Evolutionary conservation across 352 stramenopile genomes (phyloP), one percentile per base, ranked within the genome.

Genomic region (Aphanomyces cochlioides): DNA sequence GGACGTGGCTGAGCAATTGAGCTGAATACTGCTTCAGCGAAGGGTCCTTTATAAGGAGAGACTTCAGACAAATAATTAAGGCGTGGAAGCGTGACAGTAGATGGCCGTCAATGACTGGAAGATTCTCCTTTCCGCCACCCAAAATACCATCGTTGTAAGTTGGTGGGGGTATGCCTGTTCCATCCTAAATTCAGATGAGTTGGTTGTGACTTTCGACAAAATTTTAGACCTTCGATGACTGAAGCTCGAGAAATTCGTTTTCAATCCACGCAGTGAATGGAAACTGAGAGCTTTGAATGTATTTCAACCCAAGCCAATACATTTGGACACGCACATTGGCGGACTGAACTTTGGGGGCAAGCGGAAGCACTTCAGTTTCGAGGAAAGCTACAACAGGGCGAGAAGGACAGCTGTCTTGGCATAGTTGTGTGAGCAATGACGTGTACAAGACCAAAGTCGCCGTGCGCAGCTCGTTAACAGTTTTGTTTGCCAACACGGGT

Each of bases 241-340:
- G 36, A 12, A 70, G 28, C 17, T 6, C 13, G 5, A 61, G 17
- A 15, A 70, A 36, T 41, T 70, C 64, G 54, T n/a, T 17, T 21
- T 54, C 40, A 43, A 70, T 36, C 64, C 64, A 70, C 2, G 47
- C 7, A n/a, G 56, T 48, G 15, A 61, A 48, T 21, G 40, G 5
- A 57, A 17, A 21, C 56, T 61, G 60, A 21, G 40, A 12, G 17
- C 7, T 43, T 59, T 84, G 45, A 15, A 87, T 74, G 1, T 76
- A 73, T 41, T 87, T 76, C 59, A 84, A 88, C 41, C 91, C 83
- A 3, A 75, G 72, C 21, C 75, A 81, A 36, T 90, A 67, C 8
- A 93, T 70, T 10, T 78, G 74, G 7, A 83, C 79, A 63, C 90
- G 53, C 19, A 78, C 70, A 38, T 79, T 72, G 0, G 64, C 13